Conservation (phyloP, 371 early-diverging fungal species). For the Rhizopus sp. region DNA sequence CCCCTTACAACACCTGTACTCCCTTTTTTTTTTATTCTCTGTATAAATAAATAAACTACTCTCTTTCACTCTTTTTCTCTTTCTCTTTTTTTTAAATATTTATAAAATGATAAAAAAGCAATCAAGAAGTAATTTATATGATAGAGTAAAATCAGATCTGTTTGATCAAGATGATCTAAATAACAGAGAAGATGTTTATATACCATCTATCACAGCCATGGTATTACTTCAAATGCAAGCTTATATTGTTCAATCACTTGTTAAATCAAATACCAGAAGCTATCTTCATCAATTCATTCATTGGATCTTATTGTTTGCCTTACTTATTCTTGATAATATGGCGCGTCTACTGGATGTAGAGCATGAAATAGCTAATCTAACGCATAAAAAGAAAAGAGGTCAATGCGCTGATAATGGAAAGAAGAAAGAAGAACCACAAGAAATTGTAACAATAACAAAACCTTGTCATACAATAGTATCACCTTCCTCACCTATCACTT, state of each 20-base stretch:
- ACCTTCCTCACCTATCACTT: conserved; percentile 13
- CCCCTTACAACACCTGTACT: too few relatives aligned
- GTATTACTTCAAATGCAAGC: conserved; percentile 39
- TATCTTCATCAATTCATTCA: conserved; percentile 20
- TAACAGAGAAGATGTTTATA: background rate
- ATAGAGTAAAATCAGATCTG: conserved; percentile 16
- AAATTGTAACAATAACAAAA: conserved; percentile 1
- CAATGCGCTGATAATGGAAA: background rate
- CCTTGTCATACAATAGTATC: conserved; percentile 2
- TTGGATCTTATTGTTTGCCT: conserved; percentile 27
- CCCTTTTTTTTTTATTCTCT: background rate
- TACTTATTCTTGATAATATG: conserved; percentile 34
- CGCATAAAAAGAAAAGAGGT: background rate
- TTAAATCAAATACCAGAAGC: conserved; percentile 11
- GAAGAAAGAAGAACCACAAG: conserved; percentile 1
- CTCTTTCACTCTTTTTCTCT: background rate
- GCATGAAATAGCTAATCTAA: conserved; percentile 27
- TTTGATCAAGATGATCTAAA: conserved; percentile 8
- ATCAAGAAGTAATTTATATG: conserved; percentile 9
- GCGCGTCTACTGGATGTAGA: conserved; percentile 35
- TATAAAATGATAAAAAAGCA: background rate
- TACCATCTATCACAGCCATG: conserved; percentile 41
- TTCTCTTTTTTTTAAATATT: conserved; percentile 1
- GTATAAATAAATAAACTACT: background rate
- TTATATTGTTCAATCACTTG: conserved; percentile 29